These are phyloP conservation scores for Kurtzmaniella quercitrusa DNA, from an alignment of 1,139 yeast species.

Conservation along the genomic window DNA sequence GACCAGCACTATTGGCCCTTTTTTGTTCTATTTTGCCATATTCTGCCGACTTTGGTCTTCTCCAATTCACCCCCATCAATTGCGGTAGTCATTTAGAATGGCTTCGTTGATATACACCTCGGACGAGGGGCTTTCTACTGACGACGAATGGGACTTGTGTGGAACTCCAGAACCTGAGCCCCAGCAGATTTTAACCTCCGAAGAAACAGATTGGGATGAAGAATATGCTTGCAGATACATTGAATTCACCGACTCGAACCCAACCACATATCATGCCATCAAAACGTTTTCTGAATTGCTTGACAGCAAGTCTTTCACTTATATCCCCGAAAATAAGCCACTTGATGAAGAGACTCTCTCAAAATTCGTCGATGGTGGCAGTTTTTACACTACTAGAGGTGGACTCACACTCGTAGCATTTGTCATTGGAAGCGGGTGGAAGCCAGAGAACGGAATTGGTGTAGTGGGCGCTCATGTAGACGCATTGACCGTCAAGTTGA, in stretches of 20 bases:
- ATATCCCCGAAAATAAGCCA: conserved; percentile 22
- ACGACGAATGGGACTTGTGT: conserved; percentile 5
- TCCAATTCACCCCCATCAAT: too few species aligned
- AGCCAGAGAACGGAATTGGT: conserved; percentile 33
- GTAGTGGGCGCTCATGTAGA: conserved; percentile 42
- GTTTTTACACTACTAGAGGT: conserved; percentile 32
- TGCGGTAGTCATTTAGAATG: not conserved
- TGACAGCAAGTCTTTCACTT: conserved; percentile 25
- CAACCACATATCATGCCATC: conserved; percentile 42
- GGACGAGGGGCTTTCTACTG: conserved; percentile 8
- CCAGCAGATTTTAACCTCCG: not conserved
- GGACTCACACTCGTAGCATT: conserved; percentile 39
- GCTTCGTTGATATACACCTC: not conserved
- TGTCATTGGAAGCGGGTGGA: conserved; percentile 38
- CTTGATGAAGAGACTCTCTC: conserved; percentile 11
- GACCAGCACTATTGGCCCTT: too few species aligned
- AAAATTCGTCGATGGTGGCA: conserved; percentile 12
- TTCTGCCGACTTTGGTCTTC: too few species aligned
- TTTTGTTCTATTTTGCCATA: too few species aligned
- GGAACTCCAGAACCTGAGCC: not conserved
- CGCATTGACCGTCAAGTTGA: conserved; percentile 35
- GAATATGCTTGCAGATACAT: conserved; percentile 28
- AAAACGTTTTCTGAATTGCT: conserved; percentile 23
- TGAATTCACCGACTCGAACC: conserved; percentile 34
- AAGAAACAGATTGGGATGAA: too few species aligned